phyloP scores from a whole-genome alignment of 2,329 filamentous ascomycete genomes.

The Purpureocillium takamizusanense region DNA sequence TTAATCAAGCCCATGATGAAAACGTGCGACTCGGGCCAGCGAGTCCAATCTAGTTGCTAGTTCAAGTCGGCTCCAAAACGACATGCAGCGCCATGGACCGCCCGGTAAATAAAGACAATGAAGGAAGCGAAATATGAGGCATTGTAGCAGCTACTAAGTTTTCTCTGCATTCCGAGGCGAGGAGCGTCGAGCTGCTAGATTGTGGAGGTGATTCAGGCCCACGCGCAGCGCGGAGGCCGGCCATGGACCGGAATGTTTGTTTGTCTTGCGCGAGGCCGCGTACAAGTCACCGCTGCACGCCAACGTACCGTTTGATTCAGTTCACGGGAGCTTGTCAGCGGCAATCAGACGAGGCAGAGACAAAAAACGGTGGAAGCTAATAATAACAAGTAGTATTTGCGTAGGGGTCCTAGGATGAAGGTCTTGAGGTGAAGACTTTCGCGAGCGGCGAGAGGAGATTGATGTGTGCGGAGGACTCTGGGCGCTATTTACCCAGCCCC shows the following conservation, averaged over 20 bases:
- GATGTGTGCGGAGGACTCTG: too few species aligned
- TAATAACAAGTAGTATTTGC: too few species aligned
- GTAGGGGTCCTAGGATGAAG: background rate
- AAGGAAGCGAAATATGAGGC: background rate
- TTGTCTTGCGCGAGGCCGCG: background rate
- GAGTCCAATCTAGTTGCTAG: too few species aligned
- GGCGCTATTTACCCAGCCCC: too few species aligned
- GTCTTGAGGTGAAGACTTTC: too few species aligned
- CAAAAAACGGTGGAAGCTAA: too few species aligned
- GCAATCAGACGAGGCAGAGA: too few species aligned
- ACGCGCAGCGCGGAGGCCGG: background rate
- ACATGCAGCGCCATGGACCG: too few species aligned
- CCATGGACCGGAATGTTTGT: background rate
- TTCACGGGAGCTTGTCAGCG: background rate
- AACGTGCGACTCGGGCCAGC: too few species aligned
- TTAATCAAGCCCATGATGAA: background rate
- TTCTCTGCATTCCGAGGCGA: background rate
- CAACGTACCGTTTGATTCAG: background rate
- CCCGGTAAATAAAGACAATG: background rate
- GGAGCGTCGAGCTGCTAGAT: background rate
- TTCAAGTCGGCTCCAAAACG: too few species aligned
- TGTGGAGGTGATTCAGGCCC: constrained; percentile 1
- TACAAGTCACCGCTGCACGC: background rate
- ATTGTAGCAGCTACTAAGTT: background rate
- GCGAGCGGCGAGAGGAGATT: too few species aligned